These are phyloP conservation scores for Nitzschia sp. DNA, from an alignment of 108 stramenopile genomes.

Conservation along the genomic window DNA sequence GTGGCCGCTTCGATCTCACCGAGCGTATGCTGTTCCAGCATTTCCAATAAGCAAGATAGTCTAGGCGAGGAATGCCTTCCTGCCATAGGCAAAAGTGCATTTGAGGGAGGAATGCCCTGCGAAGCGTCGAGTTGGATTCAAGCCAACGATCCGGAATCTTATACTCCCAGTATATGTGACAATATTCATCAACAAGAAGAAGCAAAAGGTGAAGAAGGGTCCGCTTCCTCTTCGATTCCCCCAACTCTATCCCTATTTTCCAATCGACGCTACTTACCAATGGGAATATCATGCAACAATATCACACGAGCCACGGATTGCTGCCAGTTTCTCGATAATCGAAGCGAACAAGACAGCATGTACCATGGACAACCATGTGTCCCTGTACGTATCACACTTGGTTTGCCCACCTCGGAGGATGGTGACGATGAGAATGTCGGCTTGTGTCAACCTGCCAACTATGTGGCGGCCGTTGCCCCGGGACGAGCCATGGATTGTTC, in stretches of 20 bases:
- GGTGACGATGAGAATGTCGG: not conserved
- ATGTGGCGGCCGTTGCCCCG: not conserved
- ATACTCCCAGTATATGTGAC: not conserved
- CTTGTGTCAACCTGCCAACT: slow-evolving; percentile 6
- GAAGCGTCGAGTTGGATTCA: not conserved
- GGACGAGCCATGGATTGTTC: not conserved
- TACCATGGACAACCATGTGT: slow-evolving; percentile 9
- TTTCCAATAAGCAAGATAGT: not conserved
- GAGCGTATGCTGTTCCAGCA: slow-evolving; percentile 2
- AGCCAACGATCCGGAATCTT: not conserved
- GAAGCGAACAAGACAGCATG: not conserved
- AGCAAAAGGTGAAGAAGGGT: no score
- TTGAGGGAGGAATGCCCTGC: not conserved
- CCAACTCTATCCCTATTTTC: no score
- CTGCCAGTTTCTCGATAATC: slow-evolving; percentile 1
- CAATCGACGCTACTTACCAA: not conserved
- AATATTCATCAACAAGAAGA: no score
- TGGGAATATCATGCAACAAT: not conserved
- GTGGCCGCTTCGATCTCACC: not conserved
- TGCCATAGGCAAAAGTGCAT: not conserved
- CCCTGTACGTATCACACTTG: not conserved
- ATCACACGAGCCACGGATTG: not conserved
- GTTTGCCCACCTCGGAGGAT: not conserved
- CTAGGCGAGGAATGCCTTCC: not conserved
- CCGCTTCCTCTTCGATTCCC: no score